Percentiles rank a stretch among this genome's conserved stretches.
phyloP scores from a whole-genome alignment of 1,284 basidiomycete genomes.

The Schizophyllum commune region DNA sequence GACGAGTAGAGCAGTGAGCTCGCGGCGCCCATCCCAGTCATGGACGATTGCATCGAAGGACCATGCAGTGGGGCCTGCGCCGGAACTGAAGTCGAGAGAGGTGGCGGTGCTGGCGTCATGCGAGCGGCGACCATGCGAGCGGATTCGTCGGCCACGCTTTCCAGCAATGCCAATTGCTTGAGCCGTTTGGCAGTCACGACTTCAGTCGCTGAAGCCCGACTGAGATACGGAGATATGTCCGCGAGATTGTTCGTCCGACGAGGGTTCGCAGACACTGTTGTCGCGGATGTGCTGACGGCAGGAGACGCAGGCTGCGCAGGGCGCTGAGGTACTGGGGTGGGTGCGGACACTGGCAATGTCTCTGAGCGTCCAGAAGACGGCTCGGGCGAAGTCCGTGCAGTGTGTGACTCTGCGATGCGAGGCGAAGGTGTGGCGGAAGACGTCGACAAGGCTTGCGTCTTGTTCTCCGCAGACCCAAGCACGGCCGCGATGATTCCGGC shows the following conservation, averaged over 20 bases:
- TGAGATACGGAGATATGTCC: conserved; percentile 59
- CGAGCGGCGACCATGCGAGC: conserved; percentile 48
- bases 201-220: conserved; percentile 33
- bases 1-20: conserved; percentile 26
- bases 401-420: not conserved
- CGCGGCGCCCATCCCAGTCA: conserved; percentile 4
- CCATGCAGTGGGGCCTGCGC: conserved; percentile 10
- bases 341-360: not conserved
- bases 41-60: conserved; percentile 11
- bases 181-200: conserved; percentile 52
- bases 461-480: conserved; percentile 31
- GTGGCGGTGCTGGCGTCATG: conserved; percentile 23
- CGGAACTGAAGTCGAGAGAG: conserved; percentile 12
- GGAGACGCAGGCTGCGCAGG: conserved; percentile 10
- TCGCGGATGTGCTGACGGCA: conserved; percentile 9
- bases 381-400: not conserved
- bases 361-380: not conserved
- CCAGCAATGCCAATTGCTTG: conserved; percentile 68
- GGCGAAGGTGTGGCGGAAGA: not conserved
- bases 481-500: conserved; percentile 3
- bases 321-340: not conserved
- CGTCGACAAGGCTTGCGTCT: not conserved
- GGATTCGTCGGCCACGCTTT: conserved; percentile 65
- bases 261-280: conserved; percentile 12
- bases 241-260: conserved; percentile 35